These are phyloP conservation scores for Leccinum subtestaceum DNA, from an alignment of 768 basidiomycete genomes.

Conservation along the genomic window DNA sequence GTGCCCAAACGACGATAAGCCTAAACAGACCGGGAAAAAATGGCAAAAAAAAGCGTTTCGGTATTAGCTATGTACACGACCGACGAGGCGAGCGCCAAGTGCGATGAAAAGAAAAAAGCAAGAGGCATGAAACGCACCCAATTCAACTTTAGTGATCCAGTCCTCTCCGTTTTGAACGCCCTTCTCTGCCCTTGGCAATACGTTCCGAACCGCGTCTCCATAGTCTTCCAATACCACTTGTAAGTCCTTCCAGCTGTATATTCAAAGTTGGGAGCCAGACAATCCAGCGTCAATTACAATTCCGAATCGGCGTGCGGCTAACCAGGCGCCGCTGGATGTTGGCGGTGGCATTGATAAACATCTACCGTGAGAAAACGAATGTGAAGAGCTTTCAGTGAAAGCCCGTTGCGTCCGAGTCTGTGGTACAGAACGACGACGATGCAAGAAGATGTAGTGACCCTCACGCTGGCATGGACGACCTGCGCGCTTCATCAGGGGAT, in stretches of 20 bases:
- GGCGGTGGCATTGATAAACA: conserved; percentile 69
- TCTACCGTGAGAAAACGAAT: conserved; percentile 23
- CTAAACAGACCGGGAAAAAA: conserved; percentile 39
- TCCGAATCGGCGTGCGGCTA: conserved; percentile 78
- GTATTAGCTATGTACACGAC: not conserved
- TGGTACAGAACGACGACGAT: conserved; percentile 7
- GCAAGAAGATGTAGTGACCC: not conserved
- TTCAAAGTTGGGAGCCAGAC: conserved; percentile 83
- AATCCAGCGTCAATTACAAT: conserved; percentile 98
- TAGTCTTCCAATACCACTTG: conserved; percentile 53
- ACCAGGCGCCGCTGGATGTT: conserved; percentile 68
- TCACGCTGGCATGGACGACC: too few species aligned
- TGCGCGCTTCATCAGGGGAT: too few species aligned
- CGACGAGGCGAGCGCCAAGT: not conserved
- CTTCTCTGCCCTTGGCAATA: conserved; percentile 86
- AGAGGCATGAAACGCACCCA: conserved; percentile 58
- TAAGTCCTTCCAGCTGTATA: conserved; percentile 95
- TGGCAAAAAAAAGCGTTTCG: not conserved
- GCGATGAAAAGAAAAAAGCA: not conserved
- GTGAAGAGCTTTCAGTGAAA: conserved; percentile 20
- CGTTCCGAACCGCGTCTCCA: conserved; percentile 46
- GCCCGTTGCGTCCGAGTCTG: conserved; percentile 10
- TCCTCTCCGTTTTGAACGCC: conserved; percentile 76
- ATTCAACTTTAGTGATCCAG: conserved; percentile 92
- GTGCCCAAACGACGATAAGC: conserved; percentile 79